These are phyloP conservation scores for Paramecium biaurelia DNA, from an alignment of 73 alveolate genomes.

Conservation along the genomic window DNA sequence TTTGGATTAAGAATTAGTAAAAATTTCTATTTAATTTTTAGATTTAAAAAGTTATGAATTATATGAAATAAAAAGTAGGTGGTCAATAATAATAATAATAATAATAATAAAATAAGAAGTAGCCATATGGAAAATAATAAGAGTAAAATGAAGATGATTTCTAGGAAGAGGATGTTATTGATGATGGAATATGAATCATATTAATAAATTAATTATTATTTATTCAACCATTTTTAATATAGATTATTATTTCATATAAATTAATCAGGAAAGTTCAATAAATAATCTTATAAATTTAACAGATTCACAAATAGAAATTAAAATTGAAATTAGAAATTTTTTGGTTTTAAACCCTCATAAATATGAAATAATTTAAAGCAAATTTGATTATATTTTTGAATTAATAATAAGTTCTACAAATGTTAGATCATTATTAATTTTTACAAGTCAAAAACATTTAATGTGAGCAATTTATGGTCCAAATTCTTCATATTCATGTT, in stretches of 20 bases:
- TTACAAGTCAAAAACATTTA: slow-evolving; percentile 79
- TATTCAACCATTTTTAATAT: neutral
- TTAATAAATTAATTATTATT: neutral
- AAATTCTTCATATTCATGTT: slow-evolving; percentile 94
- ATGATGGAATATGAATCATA: slow-evolving; percentile 22
- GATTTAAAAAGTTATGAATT: slow-evolving; percentile 31
- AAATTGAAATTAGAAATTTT: too few relatives aligned
- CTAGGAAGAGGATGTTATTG: slow-evolving; percentile 43
- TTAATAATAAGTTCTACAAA: neutral
- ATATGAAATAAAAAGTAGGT: slow-evolving; percentile 10
- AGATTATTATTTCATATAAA: neutral
- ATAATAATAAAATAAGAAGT: neutral
- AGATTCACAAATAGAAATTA: too few relatives aligned
- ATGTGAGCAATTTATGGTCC: slow-evolving; percentile 97
- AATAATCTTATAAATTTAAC: too few relatives aligned
- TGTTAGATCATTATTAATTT: neutral
- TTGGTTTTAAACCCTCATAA: too few relatives aligned
- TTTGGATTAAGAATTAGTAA: slow-evolving; percentile 82
- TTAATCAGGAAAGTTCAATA: too few relatives aligned
- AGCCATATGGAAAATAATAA: neutral
- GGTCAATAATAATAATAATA: neutral
- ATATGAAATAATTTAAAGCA: too few relatives aligned
- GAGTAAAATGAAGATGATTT: slow-evolving; percentile 30
- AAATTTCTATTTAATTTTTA: neutral
- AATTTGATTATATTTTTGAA: too few relatives aligned